Conservation (phyloP, 192 early-diverging fungal species). For the Dispira simplex region DNA sequence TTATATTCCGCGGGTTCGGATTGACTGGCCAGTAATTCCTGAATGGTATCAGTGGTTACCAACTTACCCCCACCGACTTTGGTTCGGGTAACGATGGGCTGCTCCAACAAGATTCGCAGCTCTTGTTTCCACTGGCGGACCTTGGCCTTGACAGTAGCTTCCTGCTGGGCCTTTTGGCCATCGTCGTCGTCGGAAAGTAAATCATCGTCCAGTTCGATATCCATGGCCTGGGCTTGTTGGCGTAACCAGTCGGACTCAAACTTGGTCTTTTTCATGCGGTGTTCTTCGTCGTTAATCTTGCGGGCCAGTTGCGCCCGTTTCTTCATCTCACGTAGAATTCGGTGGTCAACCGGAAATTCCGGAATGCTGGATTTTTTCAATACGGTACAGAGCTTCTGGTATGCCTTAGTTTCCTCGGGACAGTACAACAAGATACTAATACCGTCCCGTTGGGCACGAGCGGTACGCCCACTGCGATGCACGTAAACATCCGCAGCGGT, state of each 20-base stretch:
- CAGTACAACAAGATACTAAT: slow-evolving; percentile 66
- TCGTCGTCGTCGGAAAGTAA: slow-evolving; percentile 9
- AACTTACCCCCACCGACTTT: no score
- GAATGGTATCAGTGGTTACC: no score
- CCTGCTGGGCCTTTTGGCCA: background rate
- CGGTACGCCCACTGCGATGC: slow-evolving; percentile 88
- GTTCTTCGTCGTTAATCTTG: slow-evolving; percentile 67
- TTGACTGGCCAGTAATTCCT: no score
- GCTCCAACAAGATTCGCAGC: background rate
- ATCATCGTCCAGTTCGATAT: slow-evolving; percentile 65
- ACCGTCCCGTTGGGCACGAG: slow-evolving; percentile 70
- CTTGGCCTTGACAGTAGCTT: background rate
- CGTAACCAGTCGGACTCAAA: slow-evolving; percentile 59
- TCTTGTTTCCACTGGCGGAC: background rate
- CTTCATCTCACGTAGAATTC: slow-evolving; percentile 51
- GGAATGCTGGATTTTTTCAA: slow-evolving; percentile 53
- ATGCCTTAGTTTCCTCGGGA: slow-evolving; percentile 68
- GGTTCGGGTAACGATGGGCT: slow-evolving; percentile 1
- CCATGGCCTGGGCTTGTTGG: slow-evolving; percentile 64
- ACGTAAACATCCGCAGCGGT: slow-evolving; percentile 89
- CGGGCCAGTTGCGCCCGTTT: slow-evolving; percentile 63
- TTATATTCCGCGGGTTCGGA: no score
- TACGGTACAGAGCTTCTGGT: slow-evolving; percentile 67
- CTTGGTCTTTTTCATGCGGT: slow-evolving; percentile 50
- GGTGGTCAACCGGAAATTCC: slow-evolving; percentile 71